Conservation (phyloP, 164 flowering plant genomes). For the Umbilicus rupestris region DNA sequence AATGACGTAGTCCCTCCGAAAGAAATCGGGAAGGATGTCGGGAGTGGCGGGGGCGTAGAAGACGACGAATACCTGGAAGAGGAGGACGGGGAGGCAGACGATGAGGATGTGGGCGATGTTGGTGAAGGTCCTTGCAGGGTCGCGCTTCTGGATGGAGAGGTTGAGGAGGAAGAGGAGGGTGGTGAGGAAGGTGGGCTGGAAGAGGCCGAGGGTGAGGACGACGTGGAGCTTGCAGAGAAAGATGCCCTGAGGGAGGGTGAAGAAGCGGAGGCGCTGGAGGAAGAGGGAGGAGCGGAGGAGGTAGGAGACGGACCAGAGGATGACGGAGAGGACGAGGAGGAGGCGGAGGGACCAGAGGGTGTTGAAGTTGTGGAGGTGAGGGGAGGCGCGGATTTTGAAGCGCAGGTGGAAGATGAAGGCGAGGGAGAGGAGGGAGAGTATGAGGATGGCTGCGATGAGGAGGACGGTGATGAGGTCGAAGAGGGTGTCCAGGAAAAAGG, state of each 20-base stretch:
- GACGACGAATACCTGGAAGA: slow-evolving; percentile 26
- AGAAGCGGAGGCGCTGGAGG: slow-evolving; percentile 11
- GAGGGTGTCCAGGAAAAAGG: slow-evolving; percentile 15
- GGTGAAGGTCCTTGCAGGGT: slow-evolving; percentile 13
- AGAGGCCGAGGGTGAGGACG: slow-evolving; percentile 49
- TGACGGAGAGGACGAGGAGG: slow-evolving; percentile 34
- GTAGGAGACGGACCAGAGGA: slow-evolving; percentile 47
- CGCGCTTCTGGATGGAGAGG: slow-evolving; percentile 30
- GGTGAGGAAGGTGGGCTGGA: slow-evolving; percentile 50
- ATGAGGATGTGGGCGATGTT: slow-evolving; percentile 12
- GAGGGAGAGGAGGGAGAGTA: slow-evolving; percentile 42
- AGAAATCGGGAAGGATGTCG: slow-evolving; percentile 12
- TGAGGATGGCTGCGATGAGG: slow-evolving; percentile 20
- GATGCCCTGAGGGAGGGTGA: slow-evolving; percentile 19
- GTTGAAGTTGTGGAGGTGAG: slow-evolving; percentile 35
- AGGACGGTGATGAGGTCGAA: slow-evolving; percentile 28
- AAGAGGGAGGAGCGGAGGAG: slow-evolving; percentile 34
- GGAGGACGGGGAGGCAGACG: slow-evolving; percentile 29
- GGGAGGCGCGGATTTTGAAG: slow-evolving; percentile 24
- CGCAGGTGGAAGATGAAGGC: slow-evolving; percentile 41
- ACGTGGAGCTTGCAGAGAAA: slow-evolving; percentile 40
- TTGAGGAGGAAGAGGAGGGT: slow-evolving; percentile 50
- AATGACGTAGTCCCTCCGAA: slow-evolving; percentile 15
- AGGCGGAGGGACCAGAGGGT: slow-evolving; percentile 51
- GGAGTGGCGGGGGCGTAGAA: slow-evolving; percentile 17